Base-by-base conservation (phyloP, 139 green algal genomes). In the Tetradesmus obliquus region DNA sequence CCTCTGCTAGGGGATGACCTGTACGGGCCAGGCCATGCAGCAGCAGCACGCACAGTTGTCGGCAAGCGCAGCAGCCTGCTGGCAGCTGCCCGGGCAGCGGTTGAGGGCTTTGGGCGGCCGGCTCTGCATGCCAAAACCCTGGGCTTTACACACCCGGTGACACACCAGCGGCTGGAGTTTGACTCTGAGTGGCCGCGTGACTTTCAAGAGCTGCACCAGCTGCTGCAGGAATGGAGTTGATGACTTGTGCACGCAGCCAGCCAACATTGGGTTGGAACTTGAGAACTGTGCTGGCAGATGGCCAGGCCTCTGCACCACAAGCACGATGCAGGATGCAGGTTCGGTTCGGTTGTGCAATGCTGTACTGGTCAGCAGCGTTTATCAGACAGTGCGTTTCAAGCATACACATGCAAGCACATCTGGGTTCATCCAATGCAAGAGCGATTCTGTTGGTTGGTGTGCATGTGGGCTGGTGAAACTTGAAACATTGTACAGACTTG, bases 1-100 rank as follows among this genome's bases (percentile, higher is more conserved):
- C 96, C 98, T 0, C 93, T 99, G n/a, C 84, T 99, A 12, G 97
- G 94, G 0, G 98, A 99, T 86, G 95, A 96, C 3, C 94, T 93
- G 1, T 99, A 99, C 91, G 96, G 97, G 20, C 89, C 89, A 8
- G 97, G 98, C 3, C 69, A 90, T 45, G 88, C 82, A 13, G 45
- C 85, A 7, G 76, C 93, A 12, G 93, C 92, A 3, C 32, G 83
- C 5, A n/a, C 17, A 15, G 82, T 92, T 0, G 32, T 76, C 8
- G 91, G 79, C 86, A 91, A 88, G 62, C 79, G 86, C 79, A 91
- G 88, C 86, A 88, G 88, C 69, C 20, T 84, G 55, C 9, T 79
- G 7, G 53, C 83, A 20, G 62, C n/a, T 10, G 54, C 72, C 6
- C 55, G 45, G 55, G 62, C 79, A 2, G 82, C 94, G 20, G n/a